Percentiles rank a stretch among this genome's conserved stretches.
These are phyloP conservation scores for Pulveroboletus sp. DNA, from an alignment of 768 basidiomycete species.

Conservation along the genomic window DNA sequence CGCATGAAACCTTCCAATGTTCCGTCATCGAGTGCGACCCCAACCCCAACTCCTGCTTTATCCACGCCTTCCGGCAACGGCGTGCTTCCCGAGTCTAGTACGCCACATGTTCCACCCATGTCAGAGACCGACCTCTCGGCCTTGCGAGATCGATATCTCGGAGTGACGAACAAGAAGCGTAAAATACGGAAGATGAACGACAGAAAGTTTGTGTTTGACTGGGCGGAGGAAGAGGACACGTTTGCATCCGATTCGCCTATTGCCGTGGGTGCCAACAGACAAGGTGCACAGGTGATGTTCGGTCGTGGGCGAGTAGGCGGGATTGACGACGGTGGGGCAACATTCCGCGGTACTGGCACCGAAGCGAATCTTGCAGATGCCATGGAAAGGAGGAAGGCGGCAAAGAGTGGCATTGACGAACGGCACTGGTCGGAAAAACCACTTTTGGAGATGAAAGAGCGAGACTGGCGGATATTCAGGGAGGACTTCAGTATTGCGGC, in stretches of 20 bases:
- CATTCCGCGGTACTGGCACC: slow-evolving; percentile 28
- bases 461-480: slow-evolving; percentile 98
- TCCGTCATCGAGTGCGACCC: slow-evolving; percentile 35
- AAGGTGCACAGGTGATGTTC: slow-evolving; percentile 86
- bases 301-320: slow-evolving; percentile 80
- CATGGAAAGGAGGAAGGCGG: slow-evolving; percentile 77
- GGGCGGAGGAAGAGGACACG: slow-evolving; percentile 97
- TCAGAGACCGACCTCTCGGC: slow-evolving; percentile 75
- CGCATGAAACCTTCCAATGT: slow-evolving; percentile 41
- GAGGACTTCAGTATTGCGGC: slow-evolving; percentile 98
- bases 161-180: slow-evolving; percentile 90
- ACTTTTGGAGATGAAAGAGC: slow-evolving; percentile 86
- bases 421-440: slow-evolving; percentile 98
- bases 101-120: slow-evolving; percentile 57
- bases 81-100: slow-evolving; percentile 35
- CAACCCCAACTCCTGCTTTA: slow-evolving; percentile 53
- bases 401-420: slow-evolving; percentile 82
- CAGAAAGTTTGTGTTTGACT: slow-evolving; percentile 98
- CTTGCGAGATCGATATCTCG: slow-evolving; percentile 90
- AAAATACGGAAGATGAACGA: slow-evolving; percentile 94
- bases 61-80: slow-evolving; percentile 28
- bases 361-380: slow-evolving; percentile 69
- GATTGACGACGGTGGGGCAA: slow-evolving; percentile 71
- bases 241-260: slow-evolving; percentile 72
- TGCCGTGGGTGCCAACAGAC: slow-evolving; percentile 63